phyloP scores from a whole-genome alignment of 2,329 filamentous ascomycete genomes.

The Mycosphaerella sp. region DNA sequence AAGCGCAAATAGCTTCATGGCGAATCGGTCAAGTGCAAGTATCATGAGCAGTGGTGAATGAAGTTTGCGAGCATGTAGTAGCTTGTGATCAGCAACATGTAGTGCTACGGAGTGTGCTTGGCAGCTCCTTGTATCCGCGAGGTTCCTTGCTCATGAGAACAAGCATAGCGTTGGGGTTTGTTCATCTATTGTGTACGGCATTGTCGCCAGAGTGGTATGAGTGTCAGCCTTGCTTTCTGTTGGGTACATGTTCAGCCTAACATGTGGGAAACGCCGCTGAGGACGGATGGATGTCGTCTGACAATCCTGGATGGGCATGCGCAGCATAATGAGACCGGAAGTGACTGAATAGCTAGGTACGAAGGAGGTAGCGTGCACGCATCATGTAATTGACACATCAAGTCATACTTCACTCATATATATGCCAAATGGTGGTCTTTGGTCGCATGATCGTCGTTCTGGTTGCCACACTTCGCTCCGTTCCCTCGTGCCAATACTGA shows the following conservation, averaged over 20 bases:
- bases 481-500: too few species aligned
- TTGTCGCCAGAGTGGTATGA: neutral
- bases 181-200: neutral
- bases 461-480: too few species aligned
- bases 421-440: too few species aligned
- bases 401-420: too few species aligned
- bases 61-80: too few species aligned
- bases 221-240: neutral
- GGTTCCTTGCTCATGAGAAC: neutral
- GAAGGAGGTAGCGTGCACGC: too few species aligned
- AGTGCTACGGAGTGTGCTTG: too few species aligned
- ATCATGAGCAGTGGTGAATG: neutral
- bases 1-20: neutral
- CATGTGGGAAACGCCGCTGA: neutral
- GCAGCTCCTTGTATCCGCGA: too few species aligned
- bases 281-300: neutral
- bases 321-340: neutral
- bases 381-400: too few species aligned
- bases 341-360: neutral
- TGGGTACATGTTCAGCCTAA: neutral
- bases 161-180: neutral
- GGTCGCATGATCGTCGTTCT: too few species aligned
- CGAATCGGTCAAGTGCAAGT: neutral
- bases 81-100: too few species aligned
- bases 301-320: neutral